phyloP scores from a whole-genome alignment of 1,139 yeast species.

The Scheffersomyces lignicola region DNA sequence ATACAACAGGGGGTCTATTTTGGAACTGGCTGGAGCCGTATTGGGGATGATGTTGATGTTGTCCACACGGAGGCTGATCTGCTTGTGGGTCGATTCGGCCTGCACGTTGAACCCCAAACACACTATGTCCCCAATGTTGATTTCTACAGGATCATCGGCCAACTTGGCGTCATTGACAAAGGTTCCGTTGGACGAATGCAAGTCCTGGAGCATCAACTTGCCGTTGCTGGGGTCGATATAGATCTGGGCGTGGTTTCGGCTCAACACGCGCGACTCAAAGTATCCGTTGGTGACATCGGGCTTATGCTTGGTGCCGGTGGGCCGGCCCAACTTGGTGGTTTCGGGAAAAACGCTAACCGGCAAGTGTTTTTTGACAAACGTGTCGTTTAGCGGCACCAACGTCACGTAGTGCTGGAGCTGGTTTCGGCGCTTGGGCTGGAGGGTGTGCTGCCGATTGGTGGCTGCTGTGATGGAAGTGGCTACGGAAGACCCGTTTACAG shows the following conservation, averaged over 20 bases:
- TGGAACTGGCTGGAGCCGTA: constrained; percentile 17
- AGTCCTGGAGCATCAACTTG: constrained; percentile 74
- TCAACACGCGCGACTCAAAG: constrained; percentile 89
- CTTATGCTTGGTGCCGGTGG: constrained; percentile 67
- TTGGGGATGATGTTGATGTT: constrained; percentile 62
- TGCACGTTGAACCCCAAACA: constrained; percentile 93
- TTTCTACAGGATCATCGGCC: constrained; percentile 60
- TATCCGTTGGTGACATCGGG: constrained; percentile 86
- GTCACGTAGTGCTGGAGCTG: constrained; percentile 58
- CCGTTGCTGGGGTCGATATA: constrained; percentile 72
- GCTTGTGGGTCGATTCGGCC: constrained; percentile 77
- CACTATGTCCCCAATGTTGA: constrained; percentile 73
- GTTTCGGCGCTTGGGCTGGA: constrained; percentile 24
- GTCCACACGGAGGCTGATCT: constrained; percentile 78
- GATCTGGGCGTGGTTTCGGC: constrained; percentile 91
- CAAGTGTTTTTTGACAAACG: constrained; percentile 78
- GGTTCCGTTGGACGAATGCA: constrained; percentile 93
- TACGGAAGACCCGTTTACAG: constrained; percentile 8
- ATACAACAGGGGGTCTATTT: constrained; percentile 2
- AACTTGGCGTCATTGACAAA: constrained; percentile 78
- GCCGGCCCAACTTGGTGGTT: constrained; percentile 85
- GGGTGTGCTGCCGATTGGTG: constrained; percentile 2
- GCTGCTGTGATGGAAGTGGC: constrained; percentile 13
- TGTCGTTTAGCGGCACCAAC: constrained; percentile 72
- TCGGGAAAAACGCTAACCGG: constrained; percentile 83